phyloP scores from a whole-genome alignment of 139 green algal genomes.

The Coccomyxa sp. region DNA sequence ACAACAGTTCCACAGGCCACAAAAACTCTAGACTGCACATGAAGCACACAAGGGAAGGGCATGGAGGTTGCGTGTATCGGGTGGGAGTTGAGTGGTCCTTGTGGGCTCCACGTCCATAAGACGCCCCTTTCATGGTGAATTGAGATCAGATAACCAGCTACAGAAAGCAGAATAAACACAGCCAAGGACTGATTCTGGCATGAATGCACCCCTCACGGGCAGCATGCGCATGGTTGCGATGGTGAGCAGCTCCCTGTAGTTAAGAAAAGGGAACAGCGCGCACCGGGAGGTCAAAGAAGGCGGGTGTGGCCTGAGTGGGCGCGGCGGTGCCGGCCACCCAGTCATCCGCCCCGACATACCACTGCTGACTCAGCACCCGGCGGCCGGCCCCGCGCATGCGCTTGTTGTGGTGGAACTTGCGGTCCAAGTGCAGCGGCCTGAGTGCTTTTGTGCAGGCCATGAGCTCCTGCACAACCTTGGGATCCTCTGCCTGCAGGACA shows the following conservation, averaged over 20 bases:
- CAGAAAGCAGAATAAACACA: too few species aligned
- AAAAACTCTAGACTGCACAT: too few species aligned
- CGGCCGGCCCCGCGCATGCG: conserved; percentile 9
- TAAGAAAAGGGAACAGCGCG: background rate
- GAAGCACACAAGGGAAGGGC: too few species aligned
- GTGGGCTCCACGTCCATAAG: too few species aligned
- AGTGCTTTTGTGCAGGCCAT: conserved; percentile 14
- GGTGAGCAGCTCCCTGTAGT: background rate
- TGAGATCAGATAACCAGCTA: too few species aligned
- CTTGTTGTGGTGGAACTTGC: conserved; percentile 27
- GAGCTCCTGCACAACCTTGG: conserved; percentile 25
- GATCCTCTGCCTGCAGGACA: conserved; percentile 21
- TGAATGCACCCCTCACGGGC: too few species aligned
- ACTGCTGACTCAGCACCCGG: conserved; percentile 31
- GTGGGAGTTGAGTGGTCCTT: too few species aligned
- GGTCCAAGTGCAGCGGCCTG: conserved; percentile 25
- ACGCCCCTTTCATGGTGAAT: too few species aligned
- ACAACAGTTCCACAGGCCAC: too few species aligned
- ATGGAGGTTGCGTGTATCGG: too few species aligned
- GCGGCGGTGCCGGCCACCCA: conserved; percentile 57
- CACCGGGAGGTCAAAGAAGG: conserved; percentile 13
- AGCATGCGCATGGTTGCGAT: background rate
- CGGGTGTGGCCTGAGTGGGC: background rate
- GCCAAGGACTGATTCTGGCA: too few species aligned
- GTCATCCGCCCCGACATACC: conserved; percentile 55